Conservation (phyloP, 129 eudicot species). For the Tagetes erecta region DNA sequence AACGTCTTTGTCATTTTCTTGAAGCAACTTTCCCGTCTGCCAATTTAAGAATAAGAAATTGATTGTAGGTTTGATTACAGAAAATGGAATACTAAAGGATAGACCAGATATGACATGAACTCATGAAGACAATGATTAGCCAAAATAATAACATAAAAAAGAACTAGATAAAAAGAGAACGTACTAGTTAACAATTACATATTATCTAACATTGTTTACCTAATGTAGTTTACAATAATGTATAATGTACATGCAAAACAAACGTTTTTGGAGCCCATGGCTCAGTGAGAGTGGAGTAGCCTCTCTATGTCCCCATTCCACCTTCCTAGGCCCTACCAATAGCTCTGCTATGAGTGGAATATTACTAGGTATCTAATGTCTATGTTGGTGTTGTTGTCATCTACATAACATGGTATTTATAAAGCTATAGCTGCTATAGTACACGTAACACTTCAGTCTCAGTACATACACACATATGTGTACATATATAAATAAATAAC, state of each 20-base stretch:
- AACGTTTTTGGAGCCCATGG: too few relatives aligned
- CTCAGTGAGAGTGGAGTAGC: too few relatives aligned
- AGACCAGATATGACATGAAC: too few relatives aligned
- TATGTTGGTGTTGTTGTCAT: too few relatives aligned
- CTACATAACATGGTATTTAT: not conserved
- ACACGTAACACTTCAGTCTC: not conserved
- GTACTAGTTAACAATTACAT: not conserved
- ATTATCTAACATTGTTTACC: not conserved
- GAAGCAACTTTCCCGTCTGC: constrained; percentile 75
- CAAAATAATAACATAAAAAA: not conserved
- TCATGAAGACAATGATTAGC: not conserved
- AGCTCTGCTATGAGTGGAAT: too few relatives aligned
- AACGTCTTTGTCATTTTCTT: constrained; percentile 72
- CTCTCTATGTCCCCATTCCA: too few relatives aligned
- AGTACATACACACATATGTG: not conserved
- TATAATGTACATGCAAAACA: too few relatives aligned
- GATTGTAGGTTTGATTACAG: not conserved
- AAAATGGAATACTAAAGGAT: too few relatives aligned
- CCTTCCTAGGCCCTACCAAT: too few relatives aligned
- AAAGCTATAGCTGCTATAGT: not conserved
- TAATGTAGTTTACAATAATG: not conserved
- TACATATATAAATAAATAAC: too few relatives aligned
- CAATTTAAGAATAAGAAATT: constrained; percentile 2
- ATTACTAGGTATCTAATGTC: too few relatives aligned
- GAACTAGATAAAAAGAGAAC: not conserved